Base-by-base conservation (phyloP, 2,329 filamentous ascomycete species). In the Pseudogymnoascus pannorum region DNA sequence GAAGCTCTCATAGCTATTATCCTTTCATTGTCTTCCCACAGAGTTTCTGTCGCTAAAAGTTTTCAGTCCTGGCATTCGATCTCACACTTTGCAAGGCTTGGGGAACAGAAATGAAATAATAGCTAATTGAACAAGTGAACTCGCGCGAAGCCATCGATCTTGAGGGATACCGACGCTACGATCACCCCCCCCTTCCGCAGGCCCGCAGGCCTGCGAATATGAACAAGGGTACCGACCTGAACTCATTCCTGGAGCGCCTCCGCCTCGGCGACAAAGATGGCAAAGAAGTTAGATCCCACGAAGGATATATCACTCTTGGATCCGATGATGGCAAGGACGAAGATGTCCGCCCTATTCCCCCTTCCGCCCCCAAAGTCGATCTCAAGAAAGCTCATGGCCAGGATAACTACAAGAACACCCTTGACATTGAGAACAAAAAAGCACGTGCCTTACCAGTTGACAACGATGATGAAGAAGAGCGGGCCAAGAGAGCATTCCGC, bases 221-320 rank as follows among this genome's bases (percentile, higher is more conserved):
- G 11, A 18, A 18, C n/a, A 29, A 18, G n/a, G 18, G 24, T 18
- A 18, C 24, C n/a, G 44, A 54, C n/a, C 24, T 54, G 44, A 24
- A 29, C 44, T 54, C 44, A 54, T 54, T 54, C 44, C n/a, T 54
- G 24, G 44, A 54, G n/a, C 44, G 24, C 24, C 24, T 54, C n/a
- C 44, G 24, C 24, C 24, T 54, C 44, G 44, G 24, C 44, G 7
- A 54, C 44, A 54, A 31, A 54, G 24, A 9, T 54, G 44, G 44
- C 24, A 54, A 54, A 31, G 24, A 54, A 29, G 9, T 2, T 24
- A 54, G 44, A 29, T 54, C 24, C 11, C 44, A 29, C 44, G 44
- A 54, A 5, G 24, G 24, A 54, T 54, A 54, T 12, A 54, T 29
- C 24, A 16, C 44, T 16, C 44, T 54, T 54, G 44, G n/a, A 54